These are phyloP conservation scores for Geotrichum histeridarum DNA, from an alignment of 1,139 yeast genomes.

Conservation along the genomic window DNA sequence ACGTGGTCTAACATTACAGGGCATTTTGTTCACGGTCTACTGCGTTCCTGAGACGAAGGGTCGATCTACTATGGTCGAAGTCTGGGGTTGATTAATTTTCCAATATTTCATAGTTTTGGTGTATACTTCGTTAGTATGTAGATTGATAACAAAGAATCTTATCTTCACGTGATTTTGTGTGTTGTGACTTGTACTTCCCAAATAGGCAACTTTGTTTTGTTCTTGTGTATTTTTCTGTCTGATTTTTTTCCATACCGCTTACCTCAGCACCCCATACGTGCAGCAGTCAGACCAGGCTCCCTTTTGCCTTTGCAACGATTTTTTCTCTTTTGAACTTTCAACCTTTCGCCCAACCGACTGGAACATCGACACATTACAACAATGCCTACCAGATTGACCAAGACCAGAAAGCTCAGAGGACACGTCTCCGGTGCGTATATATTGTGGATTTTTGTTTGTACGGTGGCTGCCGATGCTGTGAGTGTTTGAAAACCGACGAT, in stretches of 20 bases:
- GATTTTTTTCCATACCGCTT: neutral
- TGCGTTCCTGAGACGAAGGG: conserved; percentile 17
- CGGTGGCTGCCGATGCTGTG: neutral
- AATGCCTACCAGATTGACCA: conserved; percentile 81
- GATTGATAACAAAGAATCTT: no score
- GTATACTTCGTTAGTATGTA: no score
- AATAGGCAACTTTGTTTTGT: neutral
- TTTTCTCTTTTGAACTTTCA: neutral
- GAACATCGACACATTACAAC: conserved; percentile 18
- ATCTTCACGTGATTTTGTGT: no score
- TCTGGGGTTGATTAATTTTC: conserved; percentile 10
- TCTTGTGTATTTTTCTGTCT: neutral
- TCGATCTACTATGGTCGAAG: conserved; percentile 13
- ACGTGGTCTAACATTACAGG: conserved; percentile 1
- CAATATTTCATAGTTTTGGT: neutral
- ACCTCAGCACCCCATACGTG: no score
- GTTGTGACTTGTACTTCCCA: no score
- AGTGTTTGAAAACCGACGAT: neutral
- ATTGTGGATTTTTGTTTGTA: neutral
- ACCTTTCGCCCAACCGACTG: conserved; percentile 11
- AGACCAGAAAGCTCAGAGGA: conserved; percentile 99
- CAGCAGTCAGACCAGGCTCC: neutral
- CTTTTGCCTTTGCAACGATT: neutral
- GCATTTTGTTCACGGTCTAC: neutral
- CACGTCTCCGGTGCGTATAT: conserved; percentile 80